These are phyloP conservation scores for Gossypium aridum DNA, from an alignment of 441 rosid genomes.

Conservation along the genomic window DNA sequence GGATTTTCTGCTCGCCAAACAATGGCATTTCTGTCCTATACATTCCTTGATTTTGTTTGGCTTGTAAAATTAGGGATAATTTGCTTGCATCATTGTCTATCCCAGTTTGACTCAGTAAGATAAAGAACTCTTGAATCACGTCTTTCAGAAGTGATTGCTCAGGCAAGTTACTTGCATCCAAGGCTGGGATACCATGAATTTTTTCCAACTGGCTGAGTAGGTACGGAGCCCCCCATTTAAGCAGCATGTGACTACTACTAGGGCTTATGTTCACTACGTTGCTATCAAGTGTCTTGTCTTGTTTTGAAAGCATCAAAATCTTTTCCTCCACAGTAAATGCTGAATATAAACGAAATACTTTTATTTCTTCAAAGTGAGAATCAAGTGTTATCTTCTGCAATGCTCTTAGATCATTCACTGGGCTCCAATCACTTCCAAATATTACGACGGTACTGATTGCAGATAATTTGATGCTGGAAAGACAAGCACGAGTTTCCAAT, in stretches of 20 bases:
- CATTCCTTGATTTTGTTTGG: slow-evolving; percentile 45
- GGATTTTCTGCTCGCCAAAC: slow-evolving; percentile 53
- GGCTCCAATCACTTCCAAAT: slow-evolving; percentile 80
- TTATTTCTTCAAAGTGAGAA: slow-evolving; percentile 48
- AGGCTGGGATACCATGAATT: slow-evolving; percentile 34
- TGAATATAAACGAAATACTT: slow-evolving; percentile 70
- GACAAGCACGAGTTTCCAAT: slow-evolving; percentile 84
- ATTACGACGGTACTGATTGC: slow-evolving; percentile 66
- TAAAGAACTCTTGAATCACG: slow-evolving; percentile 46
- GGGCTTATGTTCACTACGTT: slow-evolving; percentile 37
- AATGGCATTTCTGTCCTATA: slow-evolving; percentile 42
- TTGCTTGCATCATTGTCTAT: slow-evolving; percentile 29
- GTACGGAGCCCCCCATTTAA: slow-evolving; percentile 83
- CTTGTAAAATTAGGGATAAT: slow-evolving; percentile 43
- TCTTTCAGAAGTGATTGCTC: slow-evolving; percentile 34
- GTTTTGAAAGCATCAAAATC: slow-evolving; percentile 60
- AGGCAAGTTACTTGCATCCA: slow-evolving; percentile 14
- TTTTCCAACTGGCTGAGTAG: slow-evolving; percentile 57
- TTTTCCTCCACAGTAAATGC: slow-evolving; percentile 77
- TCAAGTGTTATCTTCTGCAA: slow-evolving; percentile 73
- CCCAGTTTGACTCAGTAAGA: slow-evolving; percentile 40
- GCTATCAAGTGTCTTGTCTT: slow-evolving; percentile 42
- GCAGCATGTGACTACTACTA: slow-evolving; percentile 45
- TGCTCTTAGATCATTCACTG: slow-evolving; percentile 58
- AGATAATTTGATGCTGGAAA: slow-evolving; percentile 58